These are phyloP conservation scores for Rubia tinctorum DNA, from an alignment of 305 asterid genomes.

Conservation along the genomic window DNA sequence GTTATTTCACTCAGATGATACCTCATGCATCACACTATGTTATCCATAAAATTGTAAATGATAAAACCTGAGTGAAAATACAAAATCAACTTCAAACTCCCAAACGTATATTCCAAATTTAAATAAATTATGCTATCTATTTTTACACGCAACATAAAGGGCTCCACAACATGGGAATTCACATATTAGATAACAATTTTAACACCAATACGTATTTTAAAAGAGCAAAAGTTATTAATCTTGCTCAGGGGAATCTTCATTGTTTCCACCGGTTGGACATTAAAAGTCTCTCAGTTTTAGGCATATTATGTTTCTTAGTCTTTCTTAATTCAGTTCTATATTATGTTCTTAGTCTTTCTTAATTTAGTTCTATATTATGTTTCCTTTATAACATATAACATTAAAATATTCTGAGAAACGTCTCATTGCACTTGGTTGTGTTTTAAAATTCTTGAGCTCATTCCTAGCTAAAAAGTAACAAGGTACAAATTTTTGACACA, in stretches of 20 bases:
- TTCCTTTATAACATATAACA: no score
- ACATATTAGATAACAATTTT: neutral
- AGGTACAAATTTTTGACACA: no score
- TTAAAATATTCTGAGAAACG: no score
- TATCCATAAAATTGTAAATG: no score
- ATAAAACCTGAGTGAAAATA: neutral
- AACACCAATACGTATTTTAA: neutral
- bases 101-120: neutral
- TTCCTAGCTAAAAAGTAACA: no score
- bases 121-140: neutral
- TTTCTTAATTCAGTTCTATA: neutral
- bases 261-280: neutral
- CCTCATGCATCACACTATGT: no score
- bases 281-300: neutral
- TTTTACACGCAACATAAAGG: neutral
- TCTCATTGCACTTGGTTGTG: no score
- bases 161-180: neutral
- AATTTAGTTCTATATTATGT: no score
- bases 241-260: neutral
- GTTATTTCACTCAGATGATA: no score
- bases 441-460: no score
- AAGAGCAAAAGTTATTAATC: neutral
- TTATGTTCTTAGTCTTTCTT: neutral
- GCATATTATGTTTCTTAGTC: neutral
- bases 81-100: conserved; percentile 2